A percentile compares a stretch with the other conserved stretches of the same genome.
phyloP scores from a whole-genome alignment of 108 stramenopile genomes.

The Pseudonitzschia pungens region DNA sequence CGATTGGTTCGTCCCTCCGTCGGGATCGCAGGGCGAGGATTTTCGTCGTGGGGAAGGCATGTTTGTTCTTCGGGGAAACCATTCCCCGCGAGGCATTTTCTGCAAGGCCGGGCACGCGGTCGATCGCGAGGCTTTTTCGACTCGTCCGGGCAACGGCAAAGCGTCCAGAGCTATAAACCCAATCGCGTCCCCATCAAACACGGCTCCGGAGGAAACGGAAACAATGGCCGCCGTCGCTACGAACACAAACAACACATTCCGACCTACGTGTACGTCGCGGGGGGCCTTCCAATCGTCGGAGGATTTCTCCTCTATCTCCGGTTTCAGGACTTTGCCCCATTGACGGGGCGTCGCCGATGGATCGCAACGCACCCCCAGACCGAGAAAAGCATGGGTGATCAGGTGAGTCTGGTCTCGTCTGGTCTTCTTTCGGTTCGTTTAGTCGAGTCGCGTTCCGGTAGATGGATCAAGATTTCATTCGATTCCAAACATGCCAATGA shows the following conservation, averaged over 20 bases:
- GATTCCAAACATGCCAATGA: background rate
- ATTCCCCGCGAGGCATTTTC: background rate
- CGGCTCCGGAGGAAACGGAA: background rate
- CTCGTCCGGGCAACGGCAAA: background rate
- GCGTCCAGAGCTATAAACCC: background rate
- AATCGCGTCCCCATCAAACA: background rate
- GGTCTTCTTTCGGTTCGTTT: background rate
- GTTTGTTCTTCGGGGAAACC: background rate
- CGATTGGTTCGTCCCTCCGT: background rate
- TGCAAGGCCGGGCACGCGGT: background rate
- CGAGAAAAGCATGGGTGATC: constrained; percentile 59
- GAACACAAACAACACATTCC: constrained; percentile 34
- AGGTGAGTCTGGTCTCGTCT: background rate
- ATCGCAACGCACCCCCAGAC: constrained; percentile 59
- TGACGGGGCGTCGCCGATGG: constrained; percentile 71
- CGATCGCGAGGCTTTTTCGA: background rate
- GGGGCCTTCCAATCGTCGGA: constrained; percentile 33
- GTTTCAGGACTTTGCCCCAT: constrained; percentile 65
- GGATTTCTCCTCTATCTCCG: constrained; percentile 50
- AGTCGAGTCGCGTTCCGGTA: background rate
- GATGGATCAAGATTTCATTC: background rate
- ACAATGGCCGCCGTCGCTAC: background rate
- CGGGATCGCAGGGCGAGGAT: background rate
- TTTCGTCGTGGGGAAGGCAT: background rate
- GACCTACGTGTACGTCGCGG: constrained; percentile 43